Evolutionary conservation across 768 basidiomycete species (phyloP).

Genomic region (Amanita jacksonii): DNA sequence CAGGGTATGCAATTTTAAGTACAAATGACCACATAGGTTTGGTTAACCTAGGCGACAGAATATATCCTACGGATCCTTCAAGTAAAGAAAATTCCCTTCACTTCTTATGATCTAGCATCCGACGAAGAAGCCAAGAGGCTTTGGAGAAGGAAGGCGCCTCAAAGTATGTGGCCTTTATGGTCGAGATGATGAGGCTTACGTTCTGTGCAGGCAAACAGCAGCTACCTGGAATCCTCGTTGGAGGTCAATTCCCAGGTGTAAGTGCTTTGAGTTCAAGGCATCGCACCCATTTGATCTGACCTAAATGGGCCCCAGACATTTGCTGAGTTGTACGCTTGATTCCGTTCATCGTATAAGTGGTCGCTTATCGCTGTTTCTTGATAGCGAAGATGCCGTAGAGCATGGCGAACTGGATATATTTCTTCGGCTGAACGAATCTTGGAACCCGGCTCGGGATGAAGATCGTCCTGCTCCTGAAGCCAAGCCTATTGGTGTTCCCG

Average conservation of each 20-base stretch:
- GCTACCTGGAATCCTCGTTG: constrained; percentile 76
- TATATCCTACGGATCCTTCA: constrained; percentile 76
- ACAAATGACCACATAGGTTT: background rate
- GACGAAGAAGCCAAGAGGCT: constrained; percentile 72
- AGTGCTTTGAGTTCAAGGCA: constrained; percentile 18
- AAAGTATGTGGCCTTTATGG: constrained; percentile 26
- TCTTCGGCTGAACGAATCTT: constrained; percentile 64
- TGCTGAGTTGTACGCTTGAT: constrained; percentile 53
- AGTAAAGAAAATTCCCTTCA: constrained; percentile 77
- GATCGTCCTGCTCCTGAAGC: constrained; percentile 44
- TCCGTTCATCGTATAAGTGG: constrained; percentile 5
- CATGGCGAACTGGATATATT: constrained; percentile 61
- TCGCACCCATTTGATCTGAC: constrained; percentile 4
- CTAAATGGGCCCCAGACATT: constrained; percentile 40
- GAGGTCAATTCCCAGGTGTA: constrained; percentile 69
- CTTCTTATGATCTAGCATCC: constrained; percentile 76
- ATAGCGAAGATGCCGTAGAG: constrained; percentile 81
- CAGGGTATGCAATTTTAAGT: constrained; percentile 52
- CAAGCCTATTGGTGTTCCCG: constrained; percentile 72
- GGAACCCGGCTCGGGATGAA: constrained; percentile 49
- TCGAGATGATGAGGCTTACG: background rate
- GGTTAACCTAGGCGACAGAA: constrained; percentile 33
- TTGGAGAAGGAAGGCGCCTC: constrained; percentile 77
- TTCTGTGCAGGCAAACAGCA: constrained; percentile 61
- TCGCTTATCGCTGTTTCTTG: constrained; percentile 4